Conservation (phyloP, 495 filamentous ascomycete species). For the Podospora sp. region DNA sequence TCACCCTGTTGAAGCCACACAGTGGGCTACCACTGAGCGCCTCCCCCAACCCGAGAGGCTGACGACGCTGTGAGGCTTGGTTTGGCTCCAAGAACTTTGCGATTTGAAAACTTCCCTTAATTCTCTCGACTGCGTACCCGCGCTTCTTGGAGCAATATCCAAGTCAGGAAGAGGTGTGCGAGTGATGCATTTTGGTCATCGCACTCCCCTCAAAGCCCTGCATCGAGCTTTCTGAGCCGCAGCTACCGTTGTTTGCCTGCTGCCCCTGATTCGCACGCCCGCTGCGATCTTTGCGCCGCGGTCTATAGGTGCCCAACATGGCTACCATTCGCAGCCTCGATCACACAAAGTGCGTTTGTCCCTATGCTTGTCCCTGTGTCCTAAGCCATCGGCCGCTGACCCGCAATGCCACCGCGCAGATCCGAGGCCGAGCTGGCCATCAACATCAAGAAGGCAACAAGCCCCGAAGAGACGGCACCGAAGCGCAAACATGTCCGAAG, state of each 20-base stretch:
- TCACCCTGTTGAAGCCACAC: neutral
- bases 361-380: conserved; percentile 3
- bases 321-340: conserved; percentile 51
- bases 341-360: conserved; percentile 47
- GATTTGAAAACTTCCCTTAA: neutral
- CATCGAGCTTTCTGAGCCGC: neutral
- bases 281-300: neutral
- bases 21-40: neutral
- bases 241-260: neutral
- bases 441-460: conserved; percentile 97
- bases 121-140: too few relatives aligned
- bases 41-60: neutral
- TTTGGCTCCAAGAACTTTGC: neutral
- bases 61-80: neutral
- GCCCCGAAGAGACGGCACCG: conserved; percentile 90
- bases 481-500: conserved; percentile 99
- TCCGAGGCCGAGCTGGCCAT: conserved; percentile 91
- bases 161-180: too few relatives aligned
- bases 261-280: neutral
- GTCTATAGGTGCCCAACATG: conserved; percentile 39
- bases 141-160: too few relatives aligned
- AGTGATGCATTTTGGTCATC: neutral
- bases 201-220: neutral
- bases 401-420: conserved; percentile 38
- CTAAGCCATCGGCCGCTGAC: conserved; percentile 29